phyloP scores from a whole-genome alignment of 2,329 filamentous ascomycete species.

The Blastomyces emzantsi region DNA sequence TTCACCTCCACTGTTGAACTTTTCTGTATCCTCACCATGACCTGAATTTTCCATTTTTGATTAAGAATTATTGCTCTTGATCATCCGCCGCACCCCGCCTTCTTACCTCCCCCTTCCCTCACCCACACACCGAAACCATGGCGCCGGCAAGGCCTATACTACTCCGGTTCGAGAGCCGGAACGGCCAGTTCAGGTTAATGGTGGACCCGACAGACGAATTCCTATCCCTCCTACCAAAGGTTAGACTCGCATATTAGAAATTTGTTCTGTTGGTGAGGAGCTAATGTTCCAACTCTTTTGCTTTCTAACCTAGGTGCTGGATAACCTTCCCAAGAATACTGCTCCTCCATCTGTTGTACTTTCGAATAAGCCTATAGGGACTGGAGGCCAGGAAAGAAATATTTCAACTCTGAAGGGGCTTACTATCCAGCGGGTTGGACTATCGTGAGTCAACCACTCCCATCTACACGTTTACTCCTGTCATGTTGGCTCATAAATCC shows the following conservation, averaged over 20 bases:
- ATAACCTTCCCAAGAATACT: slow-evolving; percentile 50
- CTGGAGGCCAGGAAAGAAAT: slow-evolving; percentile 45
- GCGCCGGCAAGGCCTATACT: slow-evolving; percentile 53
- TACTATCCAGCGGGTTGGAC: slow-evolving; percentile 48
- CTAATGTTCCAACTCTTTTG: not conserved
- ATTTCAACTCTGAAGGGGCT: slow-evolving; percentile 46
- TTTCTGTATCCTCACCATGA: not conserved
- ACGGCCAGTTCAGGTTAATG: slow-evolving; percentile 82
- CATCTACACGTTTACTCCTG: not conserved
- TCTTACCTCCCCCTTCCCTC: not conserved
- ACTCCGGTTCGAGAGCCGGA: slow-evolving; percentile 77
- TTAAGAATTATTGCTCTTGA: not conserved
- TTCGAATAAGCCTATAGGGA: slow-evolving; percentile 52
- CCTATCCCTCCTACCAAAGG: slow-evolving; percentile 43
- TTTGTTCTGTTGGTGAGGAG: not conserved
- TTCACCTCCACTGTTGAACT: not conserved
- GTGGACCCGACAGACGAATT: slow-evolving; percentile 69
- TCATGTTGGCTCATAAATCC: slow-evolving; percentile 3
- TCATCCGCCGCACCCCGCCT: not conserved
- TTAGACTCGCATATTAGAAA: slow-evolving; percentile 19
- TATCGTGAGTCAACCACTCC: slow-evolving; percentile 41
- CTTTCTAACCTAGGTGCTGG: slow-evolving; percentile 40
- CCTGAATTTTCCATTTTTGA: not conserved
- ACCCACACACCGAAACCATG: slow-evolving; percentile 21
- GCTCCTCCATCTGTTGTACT: slow-evolving; percentile 49